Conservation (phyloP, 2,329 filamentous ascomycete species). For the Tolypocladium cylindrosporum region DNA sequence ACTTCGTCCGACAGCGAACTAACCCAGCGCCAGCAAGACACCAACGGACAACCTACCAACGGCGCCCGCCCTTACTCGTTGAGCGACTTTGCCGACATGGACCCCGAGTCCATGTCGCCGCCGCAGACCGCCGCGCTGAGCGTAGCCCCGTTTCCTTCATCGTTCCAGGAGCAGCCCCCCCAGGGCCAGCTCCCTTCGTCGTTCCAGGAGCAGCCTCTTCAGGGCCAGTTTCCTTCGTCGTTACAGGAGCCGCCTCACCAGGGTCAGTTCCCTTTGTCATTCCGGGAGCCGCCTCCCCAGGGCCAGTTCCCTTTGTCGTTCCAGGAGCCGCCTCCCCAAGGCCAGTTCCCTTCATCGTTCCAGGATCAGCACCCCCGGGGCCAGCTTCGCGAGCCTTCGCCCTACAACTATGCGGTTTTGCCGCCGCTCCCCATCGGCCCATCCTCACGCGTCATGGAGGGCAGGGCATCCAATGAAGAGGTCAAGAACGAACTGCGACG, state of each 20-base stretch:
- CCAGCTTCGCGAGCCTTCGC: constrained; percentile 8
- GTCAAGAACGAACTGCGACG: constrained; percentile 40
- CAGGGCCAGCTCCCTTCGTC: constrained; percentile 2
- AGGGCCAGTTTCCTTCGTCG: constrained; percentile 2
- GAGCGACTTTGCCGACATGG: constrained; percentile 30
- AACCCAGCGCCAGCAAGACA: constrained; percentile 4
- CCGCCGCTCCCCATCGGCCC: constrained; percentile 35
- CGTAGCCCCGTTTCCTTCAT: constrained; percentile 2
- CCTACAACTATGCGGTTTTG: constrained; percentile 12
- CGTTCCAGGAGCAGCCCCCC: constrained; percentile 7
- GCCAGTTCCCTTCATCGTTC: constrained; percentile 4
- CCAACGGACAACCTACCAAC: constrained; percentile 5
- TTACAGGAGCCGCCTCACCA: constrained; percentile 9
- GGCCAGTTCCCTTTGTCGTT: neutral
- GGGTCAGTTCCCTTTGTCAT: neutral
- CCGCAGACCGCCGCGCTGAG: constrained; percentile 17
- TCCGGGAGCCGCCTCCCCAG: constrained; percentile 9
- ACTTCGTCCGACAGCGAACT: constrained; percentile 6
- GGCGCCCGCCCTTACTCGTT: constrained; percentile 24
- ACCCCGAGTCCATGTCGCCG: constrained; percentile 24
- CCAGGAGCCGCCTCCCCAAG: neutral
- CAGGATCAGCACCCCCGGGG: constrained; percentile 10
- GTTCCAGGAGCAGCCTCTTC: constrained; percentile 8
- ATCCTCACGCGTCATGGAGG: constrained; percentile 42
- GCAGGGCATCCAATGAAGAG: constrained; percentile 38